Percentiles rank a stretch among this genome's conserved stretches.
phyloP scores from a whole-genome alignment of 306 rosid genomes.

The Vachellia collinsii region DNA sequence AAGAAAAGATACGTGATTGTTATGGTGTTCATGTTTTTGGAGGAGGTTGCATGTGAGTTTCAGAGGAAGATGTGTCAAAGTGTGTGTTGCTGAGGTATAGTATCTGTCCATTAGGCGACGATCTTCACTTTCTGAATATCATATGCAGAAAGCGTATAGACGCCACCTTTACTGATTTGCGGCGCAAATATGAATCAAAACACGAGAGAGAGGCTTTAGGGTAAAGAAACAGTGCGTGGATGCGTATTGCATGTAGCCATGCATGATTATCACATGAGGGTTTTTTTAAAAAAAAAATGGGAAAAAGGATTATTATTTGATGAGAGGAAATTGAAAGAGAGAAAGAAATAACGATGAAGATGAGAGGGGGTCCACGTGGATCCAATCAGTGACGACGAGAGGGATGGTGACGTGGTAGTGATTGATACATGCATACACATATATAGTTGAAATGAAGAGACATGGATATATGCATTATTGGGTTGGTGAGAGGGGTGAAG shows the following conservation, averaged over 20 bases:
- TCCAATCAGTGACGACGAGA: slow-evolving; percentile 14
- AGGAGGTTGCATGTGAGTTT: slow-evolving; percentile 21
- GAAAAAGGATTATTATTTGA: not conserved
- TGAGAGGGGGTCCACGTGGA: not conserved
- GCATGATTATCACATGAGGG: slow-evolving; percentile 16
- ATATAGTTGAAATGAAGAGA: not conserved
- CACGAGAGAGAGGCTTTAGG: not conserved
- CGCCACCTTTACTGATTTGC: slow-evolving; percentile 30
- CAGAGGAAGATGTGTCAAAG: slow-evolving; percentile 16
- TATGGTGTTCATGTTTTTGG: slow-evolving; percentile 20
- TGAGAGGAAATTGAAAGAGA: not conserved
- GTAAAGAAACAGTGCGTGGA: not conserved
- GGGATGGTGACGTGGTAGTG: slow-evolving; percentile 16
- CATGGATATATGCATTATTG: slow-evolving; percentile 16
- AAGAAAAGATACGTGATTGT: not conserved
- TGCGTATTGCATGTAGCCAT: not conserved
- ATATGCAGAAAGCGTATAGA: slow-evolving; percentile 28
- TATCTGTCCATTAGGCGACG: not conserved
- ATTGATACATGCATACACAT: not conserved
- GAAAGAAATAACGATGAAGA: not conserved
- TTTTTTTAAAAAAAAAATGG: not conserved
- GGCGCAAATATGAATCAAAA: slow-evolving; percentile 29
- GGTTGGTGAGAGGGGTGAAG: slow-evolving; percentile 16
- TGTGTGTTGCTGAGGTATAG: not conserved
- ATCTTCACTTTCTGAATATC: slow-evolving; percentile 5